phyloP scores from a whole-genome alignment of 108 stramenopile species.

The Seminavis robusta region DNA sequence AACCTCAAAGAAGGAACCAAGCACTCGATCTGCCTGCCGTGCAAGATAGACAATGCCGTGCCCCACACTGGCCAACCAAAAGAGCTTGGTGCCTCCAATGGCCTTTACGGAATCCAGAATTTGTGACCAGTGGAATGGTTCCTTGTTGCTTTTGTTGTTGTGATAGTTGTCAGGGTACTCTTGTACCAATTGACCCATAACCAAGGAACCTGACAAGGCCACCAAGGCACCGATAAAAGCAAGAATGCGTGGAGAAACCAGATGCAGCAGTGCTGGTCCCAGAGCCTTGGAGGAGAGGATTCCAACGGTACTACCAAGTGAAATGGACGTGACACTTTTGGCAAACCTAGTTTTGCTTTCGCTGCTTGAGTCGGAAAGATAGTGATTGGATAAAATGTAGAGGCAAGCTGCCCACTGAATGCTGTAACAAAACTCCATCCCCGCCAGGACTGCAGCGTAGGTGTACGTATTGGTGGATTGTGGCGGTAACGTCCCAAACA shows the following conservation, averaged over 20 bases:
- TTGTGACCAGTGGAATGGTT: too few relatives aligned
- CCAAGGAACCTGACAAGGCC: slow-evolving; percentile 26
- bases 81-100: slow-evolving; percentile 22
- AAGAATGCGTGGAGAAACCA: slow-evolving; percentile 14
- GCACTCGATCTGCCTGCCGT: slow-evolving; percentile 27
- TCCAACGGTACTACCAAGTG: slow-evolving; percentile 27
- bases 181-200: too few relatives aligned
- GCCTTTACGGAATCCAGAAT: slow-evolving; percentile 4
- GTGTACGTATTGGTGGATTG: too few relatives aligned
- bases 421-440: slow-evolving; percentile 30
- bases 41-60: slow-evolving; percentile 30
- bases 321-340: slow-evolving; percentile 18
- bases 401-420: slow-evolving; percentile 39
- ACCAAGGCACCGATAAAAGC: slow-evolving; percentile 16
- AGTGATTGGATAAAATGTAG: slow-evolving; percentile 16
- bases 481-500: slow-evolving; percentile 17
- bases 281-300: slow-evolving; percentile 23
- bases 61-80: slow-evolving; percentile 41
- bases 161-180: too few relatives aligned
- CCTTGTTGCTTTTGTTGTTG: not conserved
- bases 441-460: slow-evolving; percentile 15
- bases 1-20: slow-evolving; percentile 37
- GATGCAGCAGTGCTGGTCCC: slow-evolving; percentile 21
- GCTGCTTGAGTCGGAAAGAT: too few relatives aligned
- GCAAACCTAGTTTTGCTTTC: slow-evolving; percentile 13